Evolutionary conservation across 352 stramenopile species (phyloP).

Genomic region (Lagenidium sp.): DNA sequence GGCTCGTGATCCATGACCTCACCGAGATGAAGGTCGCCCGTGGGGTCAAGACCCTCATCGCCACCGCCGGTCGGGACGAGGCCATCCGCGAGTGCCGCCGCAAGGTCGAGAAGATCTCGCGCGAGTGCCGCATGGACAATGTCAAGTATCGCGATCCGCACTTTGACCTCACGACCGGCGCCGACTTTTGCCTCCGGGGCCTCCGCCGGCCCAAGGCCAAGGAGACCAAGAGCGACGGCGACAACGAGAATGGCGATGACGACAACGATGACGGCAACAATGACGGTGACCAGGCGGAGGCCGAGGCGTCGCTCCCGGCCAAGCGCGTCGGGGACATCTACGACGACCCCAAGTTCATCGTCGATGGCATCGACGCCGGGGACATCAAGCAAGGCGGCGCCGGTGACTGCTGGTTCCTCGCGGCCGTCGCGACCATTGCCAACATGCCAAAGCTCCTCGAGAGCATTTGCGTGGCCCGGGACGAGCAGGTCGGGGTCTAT

Average conservation of each 20-base stretch:
- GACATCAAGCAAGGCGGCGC: constrained; percentile 68
- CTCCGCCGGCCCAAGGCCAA: too few relatives aligned
- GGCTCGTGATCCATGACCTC: constrained; percentile 13
- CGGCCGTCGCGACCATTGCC: constrained; percentile 56
- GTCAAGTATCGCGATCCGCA: constrained; percentile 36
- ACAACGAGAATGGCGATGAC: constrained; percentile 4
- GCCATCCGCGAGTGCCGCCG: constrained; percentile 24
- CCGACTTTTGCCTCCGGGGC: constrained; percentile 20
- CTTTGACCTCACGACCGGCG: constrained; percentile 17
- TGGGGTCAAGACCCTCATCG: constrained; percentile 17
- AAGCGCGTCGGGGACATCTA: constrained; percentile 29
- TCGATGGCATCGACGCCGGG: constrained; percentile 40
- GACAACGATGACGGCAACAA: too few relatives aligned
- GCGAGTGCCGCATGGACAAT: constrained; percentile 29
- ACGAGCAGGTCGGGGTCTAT: constrained; percentile 39
- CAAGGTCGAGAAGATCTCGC: constrained; percentile 30
- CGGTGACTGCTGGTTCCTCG: constrained; percentile 80
- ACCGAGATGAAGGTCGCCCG: constrained; percentile 16
- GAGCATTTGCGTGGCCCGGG: constrained; percentile 40
- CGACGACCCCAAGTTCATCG: constrained; percentile 29
- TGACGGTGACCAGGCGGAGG: too few relatives aligned
- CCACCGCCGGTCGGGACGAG: constrained; percentile 15
- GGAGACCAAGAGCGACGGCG: constrained; percentile 9
- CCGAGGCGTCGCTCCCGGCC: too few relatives aligned
- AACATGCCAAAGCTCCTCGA: constrained; percentile 60